Evolutionary conservation across 2,329 filamentous ascomycete genomes (phyloP), one percentile per base, ranked within the genome.

Genomic region (Kalmusia sp.): DNA sequence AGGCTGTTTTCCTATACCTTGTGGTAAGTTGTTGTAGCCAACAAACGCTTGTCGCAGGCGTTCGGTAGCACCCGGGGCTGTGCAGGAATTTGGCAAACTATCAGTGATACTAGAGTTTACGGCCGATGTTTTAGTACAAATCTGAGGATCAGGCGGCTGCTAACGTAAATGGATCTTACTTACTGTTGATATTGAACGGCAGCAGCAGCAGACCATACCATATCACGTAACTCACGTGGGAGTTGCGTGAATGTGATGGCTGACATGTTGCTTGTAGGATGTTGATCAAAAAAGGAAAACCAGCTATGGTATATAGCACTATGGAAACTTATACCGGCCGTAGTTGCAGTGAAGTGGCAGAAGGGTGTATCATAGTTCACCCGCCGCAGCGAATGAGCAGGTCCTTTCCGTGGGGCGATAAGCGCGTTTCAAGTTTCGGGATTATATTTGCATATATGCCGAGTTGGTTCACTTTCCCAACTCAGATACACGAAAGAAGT

Each of bases 141-240:
- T 30, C 22, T 6, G n/a, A 43, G 7, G 25, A 25, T 30, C 22
- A 19, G 17, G 35, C 19, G 5, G 24, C 19, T 19, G 24, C 25
- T n/a, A 21, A 30, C n/a, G 24, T 15, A 27, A 27, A 22, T 27
- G 14, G 22, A 27, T 43, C n/a, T 27, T 15, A 43, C 39, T 34
- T 37, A 35, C 46, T 43, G 8, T 30, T 43, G 39, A 43, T 30
- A 43, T 27, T 43, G 39, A 43, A 15, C 39, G 25, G 39, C 39
- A 11, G 39, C 39, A 30, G 12, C n/a, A n/a, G 25, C 25, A 19
- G 25, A 28, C 39, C 39, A 43, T 30, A 43, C n/a, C 39, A 43
- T 43, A 43, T 43, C 39, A n/a, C 25, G 22, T 43, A 43, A 12
- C n/a, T 43, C 39, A 19, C 39, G 25, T 15, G 39, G 39, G 25